Evolutionary conservation across 2,329 filamentous ascomycete genomes (phyloP).

Genomic region (Phaeosphaeria sp.): DNA sequence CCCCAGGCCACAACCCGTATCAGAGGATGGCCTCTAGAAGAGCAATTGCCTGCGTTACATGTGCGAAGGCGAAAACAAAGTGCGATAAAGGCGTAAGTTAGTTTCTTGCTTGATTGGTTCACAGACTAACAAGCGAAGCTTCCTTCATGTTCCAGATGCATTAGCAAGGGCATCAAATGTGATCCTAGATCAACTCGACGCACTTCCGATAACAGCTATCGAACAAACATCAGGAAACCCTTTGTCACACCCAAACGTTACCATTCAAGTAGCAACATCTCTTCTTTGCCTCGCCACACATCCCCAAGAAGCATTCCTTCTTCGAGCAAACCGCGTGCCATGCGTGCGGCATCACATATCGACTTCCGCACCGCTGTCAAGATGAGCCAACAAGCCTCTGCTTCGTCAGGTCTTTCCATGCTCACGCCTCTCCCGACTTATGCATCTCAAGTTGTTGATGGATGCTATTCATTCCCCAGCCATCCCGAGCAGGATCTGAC

Average conservation of each 20-base stretch:
- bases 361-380: constrained; percentile 37
- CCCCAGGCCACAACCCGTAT: constrained; percentile 33
- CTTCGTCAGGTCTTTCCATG: constrained; percentile 31
- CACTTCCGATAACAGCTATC: constrained; percentile 43
- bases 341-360: constrained; percentile 35
- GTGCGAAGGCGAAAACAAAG: constrained; percentile 48
- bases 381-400: constrained; percentile 28
- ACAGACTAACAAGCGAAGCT: constrained; percentile 20
- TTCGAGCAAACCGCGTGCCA: constrained; percentile 22
- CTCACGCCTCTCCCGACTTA: constrained; percentile 38
- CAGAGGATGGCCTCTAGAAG: constrained; percentile 39
- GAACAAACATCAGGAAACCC: constrained; percentile 32
- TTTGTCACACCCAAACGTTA: constrained; percentile 34
- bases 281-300: constrained; percentile 20
- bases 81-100: constrained; percentile 44
- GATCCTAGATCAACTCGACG: constrained; percentile 46
- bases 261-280: constrained; percentile 27
- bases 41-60: constrained; percentile 49
- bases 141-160: constrained; percentile 46
- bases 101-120: too few species aligned
- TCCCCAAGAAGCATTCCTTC: constrained; percentile 33
- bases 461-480: constrained; percentile 30
- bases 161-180: constrained; percentile 44
- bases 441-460: constrained; percentile 28
- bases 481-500: constrained; percentile 31